Percentiles rank a stretch among this genome's conserved stretches.
Conservation (phyloP, 257 asterid genomes). For the Ajuga chamaepitys region DNA sequence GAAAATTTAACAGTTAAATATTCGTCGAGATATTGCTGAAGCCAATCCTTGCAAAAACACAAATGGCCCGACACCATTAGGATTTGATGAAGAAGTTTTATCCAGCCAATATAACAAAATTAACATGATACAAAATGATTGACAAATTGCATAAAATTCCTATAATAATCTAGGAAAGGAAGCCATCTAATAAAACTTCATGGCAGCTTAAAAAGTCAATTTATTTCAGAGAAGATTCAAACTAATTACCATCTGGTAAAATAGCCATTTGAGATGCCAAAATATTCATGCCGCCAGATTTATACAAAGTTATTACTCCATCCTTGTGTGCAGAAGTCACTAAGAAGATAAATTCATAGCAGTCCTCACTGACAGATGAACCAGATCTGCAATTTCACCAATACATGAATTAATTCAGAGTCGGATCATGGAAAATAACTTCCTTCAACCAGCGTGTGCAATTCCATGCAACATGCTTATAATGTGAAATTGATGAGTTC, state of each 20-base stretch:
- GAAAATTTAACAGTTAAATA: neutral
- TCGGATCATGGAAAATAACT: neutral
- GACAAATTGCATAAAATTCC: neutral
- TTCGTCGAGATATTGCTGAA: neutral
- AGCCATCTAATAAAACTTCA: neutral
- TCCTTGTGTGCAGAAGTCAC: conserved; percentile 53
- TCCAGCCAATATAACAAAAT: neutral
- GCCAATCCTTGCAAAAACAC: neutral
- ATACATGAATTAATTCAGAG: conserved; percentile 4
- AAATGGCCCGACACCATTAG: neutral
- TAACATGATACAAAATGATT: neutral
- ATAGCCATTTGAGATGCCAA: conserved; percentile 54
- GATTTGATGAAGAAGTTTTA: neutral
- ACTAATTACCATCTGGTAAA: conserved; percentile 55
- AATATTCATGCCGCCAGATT: conserved; percentile 57
- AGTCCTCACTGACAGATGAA: conserved; percentile 49
- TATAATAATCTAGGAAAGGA: neutral
- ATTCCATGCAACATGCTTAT: neutral
- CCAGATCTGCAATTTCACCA: conserved; percentile 38
- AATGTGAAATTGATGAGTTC: neutral
- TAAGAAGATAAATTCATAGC: conserved; percentile 64
- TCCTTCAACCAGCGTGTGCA: neutral
- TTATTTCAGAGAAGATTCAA: neutral
- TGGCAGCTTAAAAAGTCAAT: neutral
- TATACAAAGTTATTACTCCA: conserved; percentile 42